Percentiles rank a stretch among this genome's conserved stretches.
phyloP scores from a whole-genome alignment of 2,329 filamentous ascomycete genomes.

The Fusarium nematophilum region DNA sequence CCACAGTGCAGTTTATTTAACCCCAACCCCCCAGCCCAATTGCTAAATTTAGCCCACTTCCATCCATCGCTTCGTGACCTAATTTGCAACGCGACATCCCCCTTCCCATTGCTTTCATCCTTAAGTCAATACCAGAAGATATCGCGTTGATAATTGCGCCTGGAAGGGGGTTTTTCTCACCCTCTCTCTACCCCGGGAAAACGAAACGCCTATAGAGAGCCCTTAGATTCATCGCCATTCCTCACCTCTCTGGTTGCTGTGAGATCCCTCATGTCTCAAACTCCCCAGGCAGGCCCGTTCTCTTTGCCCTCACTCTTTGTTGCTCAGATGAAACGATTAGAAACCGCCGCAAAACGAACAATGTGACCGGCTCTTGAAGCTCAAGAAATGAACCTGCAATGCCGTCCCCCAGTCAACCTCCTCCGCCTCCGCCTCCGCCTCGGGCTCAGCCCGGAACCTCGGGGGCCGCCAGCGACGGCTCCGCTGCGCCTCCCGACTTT shows the following conservation, averaged over 20 bases:
- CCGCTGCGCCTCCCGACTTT: slow-evolving; percentile 33
- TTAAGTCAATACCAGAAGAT: slow-evolving; percentile 3
- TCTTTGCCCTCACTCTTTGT: slow-evolving; percentile 13
- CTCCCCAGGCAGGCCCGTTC: slow-evolving; percentile 8
- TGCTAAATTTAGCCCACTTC: slow-evolving; percentile 46
- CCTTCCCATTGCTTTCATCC: slow-evolving; percentile 18
- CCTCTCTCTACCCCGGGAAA: slow-evolving; percentile 5
- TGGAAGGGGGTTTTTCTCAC: slow-evolving; percentile 2
- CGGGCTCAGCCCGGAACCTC: slow-evolving; percentile 31
- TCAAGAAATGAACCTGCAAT: slow-evolving; percentile 43
- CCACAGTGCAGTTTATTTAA: slow-evolving; percentile 30
- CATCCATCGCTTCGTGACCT: slow-evolving; percentile 37
- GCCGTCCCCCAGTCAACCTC: slow-evolving; percentile 31
- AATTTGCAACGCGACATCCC: slow-evolving; percentile 38
- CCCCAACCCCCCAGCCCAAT: slow-evolving; percentile 27
- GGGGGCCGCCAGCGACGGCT: slow-evolving; percentile 21
- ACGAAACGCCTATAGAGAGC: slow-evolving; percentile 7
- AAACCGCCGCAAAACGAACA: slow-evolving; percentile 9
- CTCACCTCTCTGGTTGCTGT: slow-evolving; percentile 5
- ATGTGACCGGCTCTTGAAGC: slow-evolving; percentile 14
- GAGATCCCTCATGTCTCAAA: slow-evolving; percentile 33
- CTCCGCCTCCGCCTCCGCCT: slow-evolving; percentile 30
- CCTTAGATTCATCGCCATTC: background rate
- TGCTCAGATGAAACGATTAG: slow-evolving; percentile 23
- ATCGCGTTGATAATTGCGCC: slow-evolving; percentile 4